A percentile compares a stretch with the other conserved stretches of the same genome.
Conservation (phyloP, 2,329 filamentous ascomycete species). For the Colletotrichum chlorophyti region DNA sequence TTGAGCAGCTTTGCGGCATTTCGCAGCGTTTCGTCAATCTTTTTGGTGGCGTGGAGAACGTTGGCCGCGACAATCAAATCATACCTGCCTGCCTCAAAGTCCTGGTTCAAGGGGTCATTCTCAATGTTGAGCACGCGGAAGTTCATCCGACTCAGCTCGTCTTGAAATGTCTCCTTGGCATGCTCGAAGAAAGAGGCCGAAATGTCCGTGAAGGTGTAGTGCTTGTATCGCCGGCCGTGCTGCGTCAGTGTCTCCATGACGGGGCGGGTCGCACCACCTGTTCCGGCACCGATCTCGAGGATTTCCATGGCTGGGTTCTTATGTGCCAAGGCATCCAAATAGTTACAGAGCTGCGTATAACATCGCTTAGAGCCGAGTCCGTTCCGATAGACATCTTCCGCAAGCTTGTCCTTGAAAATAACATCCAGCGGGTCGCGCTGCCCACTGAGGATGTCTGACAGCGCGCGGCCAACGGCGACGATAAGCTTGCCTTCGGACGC, state of each 20-base stretch:
- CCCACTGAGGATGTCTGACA: constrained; percentile 34
- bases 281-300: constrained; percentile 46
- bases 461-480: constrained; percentile 31
- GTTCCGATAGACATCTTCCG: constrained; percentile 33
- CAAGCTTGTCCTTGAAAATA: constrained; percentile 35
- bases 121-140: constrained; percentile 44
- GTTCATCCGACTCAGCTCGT: constrained; percentile 33
- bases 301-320: constrained; percentile 41
- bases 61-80: constrained; percentile 40
- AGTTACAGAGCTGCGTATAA: constrained; percentile 30
- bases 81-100: constrained; percentile 34
- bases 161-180: constrained; percentile 35
- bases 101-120: constrained; percentile 35
- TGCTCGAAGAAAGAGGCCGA: constrained; percentile 44
- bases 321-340: constrained; percentile 34
- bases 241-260: constrained; percentile 32
- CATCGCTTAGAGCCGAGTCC: constrained; percentile 31
- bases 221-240: constrained; percentile 14
- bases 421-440: constrained; percentile 36
- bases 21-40: constrained; percentile 34
- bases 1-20: constrained; percentile 36
- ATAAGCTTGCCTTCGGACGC: constrained; percentile 32
- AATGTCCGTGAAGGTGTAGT: constrained; percentile 48
- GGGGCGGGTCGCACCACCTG: constrained; percentile 38
- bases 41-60: constrained; percentile 39